Conservation (phyloP, 2,329 filamentous ascomycete genomes). For the Colletotrichum sp. region DNA sequence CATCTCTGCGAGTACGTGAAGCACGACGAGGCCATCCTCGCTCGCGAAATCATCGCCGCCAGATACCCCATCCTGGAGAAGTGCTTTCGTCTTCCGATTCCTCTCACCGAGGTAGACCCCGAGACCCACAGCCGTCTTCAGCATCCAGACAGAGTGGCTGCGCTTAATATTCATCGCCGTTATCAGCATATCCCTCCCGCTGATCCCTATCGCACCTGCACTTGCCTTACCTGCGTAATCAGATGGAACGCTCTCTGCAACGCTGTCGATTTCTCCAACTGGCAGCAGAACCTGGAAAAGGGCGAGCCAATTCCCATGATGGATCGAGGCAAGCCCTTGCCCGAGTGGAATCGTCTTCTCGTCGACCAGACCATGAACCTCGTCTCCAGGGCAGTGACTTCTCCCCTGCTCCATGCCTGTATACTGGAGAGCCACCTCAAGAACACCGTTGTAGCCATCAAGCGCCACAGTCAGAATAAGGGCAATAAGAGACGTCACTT, state of each 20-base stretch:
- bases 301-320: conserved; percentile 58
- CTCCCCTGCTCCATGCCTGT: conserved; percentile 55
- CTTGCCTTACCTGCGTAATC: conserved; percentile 60
- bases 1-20: conserved; percentile 47
- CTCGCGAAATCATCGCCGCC: conserved; percentile 42
- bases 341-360: conserved; percentile 55
- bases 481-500: conserved; percentile 47
- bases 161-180: conserved; percentile 50
- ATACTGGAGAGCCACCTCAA: conserved; percentile 32
- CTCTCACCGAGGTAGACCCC: conserved; percentile 44
- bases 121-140: conserved; percentile 42
- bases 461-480: conserved; percentile 49
- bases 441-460: conserved; percentile 32
- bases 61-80: conserved; percentile 56
- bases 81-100: conserved; percentile 56
- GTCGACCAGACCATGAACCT: conserved; percentile 45
- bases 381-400: conserved; percentile 48
- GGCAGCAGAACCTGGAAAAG: conserved; percentile 55
- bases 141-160: conserved; percentile 43
- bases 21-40: conserved; percentile 47
- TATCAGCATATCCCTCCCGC: conserved; percentile 57
- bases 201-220: conserved; percentile 54
- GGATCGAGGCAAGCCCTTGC: conserved; percentile 44
- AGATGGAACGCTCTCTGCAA: conserved; percentile 62
- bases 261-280: conserved; percentile 60